Base-by-base conservation (phyloP, 2,329 filamentous ascomycete species). In the Nemania sp. region DNA sequence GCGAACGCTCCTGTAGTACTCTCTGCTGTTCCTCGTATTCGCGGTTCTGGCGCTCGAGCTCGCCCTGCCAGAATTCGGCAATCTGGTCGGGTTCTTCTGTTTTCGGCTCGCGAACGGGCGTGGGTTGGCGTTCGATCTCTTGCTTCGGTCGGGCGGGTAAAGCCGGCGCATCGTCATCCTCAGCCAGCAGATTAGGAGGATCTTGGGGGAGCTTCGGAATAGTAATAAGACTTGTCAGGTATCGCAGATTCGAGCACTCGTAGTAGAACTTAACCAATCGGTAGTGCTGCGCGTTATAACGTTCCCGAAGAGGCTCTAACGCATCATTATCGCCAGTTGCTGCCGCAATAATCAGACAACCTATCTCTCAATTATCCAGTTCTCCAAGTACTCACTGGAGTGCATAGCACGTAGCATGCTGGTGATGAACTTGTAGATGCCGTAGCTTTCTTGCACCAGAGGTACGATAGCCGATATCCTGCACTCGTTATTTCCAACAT, bases 341-440 rank as follows among this genome's bases (percentile, higher is more conserved):
- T 68, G 22, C 89, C 54, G 33, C 41, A 20, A 52, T 42, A 31
- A 43, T 70, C 56, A 70, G 61, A 34, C 61, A 49, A 37, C 12
- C 41, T 12, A 30, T 5, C 24, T 22, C 6, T 22, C 15, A 43
- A 17, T 17, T 4, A n/a, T 15, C 9, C 17, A 20, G 34, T n/a
- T n/a, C n/a, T n/a, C n/a, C n/a, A n/a, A n/a, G n/a, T n/a, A 44
- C 86, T 69, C 78, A 92, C 89, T 91, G 2, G 90, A 93, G 71
- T 99, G 93, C 92, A 99, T 97, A 14, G 94, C 94, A 51, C 94
- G 85, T 58, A 99, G 76, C 94, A 99, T 99, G 87, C 94, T 99
- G 0, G 94, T 99, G 61, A 97, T 92, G 72, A 99, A 99, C 74
- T 97, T 97, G 80, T 99, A 99, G 64, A 99, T 97, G 42, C 94